Conservation (phyloP, 139 green algal genomes). For the Chlorella sp. region DNA sequence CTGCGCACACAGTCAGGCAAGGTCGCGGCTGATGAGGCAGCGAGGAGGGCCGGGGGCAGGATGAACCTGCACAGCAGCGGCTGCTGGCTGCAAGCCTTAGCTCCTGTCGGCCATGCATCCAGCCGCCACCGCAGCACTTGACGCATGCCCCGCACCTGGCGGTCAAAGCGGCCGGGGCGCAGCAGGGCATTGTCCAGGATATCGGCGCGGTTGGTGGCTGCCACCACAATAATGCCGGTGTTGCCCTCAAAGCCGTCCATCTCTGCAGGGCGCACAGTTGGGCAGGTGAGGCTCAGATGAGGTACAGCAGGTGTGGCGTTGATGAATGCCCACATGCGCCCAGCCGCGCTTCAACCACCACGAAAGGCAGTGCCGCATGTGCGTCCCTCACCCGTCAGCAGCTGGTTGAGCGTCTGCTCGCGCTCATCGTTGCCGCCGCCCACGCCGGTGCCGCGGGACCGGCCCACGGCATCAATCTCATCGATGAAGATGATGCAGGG, state of each 20-base stretch:
- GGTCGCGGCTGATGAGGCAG: too few species aligned
- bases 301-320: too few species aligned
- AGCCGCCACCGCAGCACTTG: too few species aligned
- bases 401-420: constrained; percentile 99
- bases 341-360: too few species aligned
- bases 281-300: too few species aligned
- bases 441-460: constrained; percentile 49
- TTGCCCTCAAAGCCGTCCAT: constrained; percentile 99
- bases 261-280: constrained; percentile 60
- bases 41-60: too few species aligned
- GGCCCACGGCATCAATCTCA: constrained; percentile 99
- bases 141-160: constrained; percentile 74
- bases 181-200: constrained; percentile 98
- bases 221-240: constrained; percentile 96
- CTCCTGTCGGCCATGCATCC: too few species aligned
- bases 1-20: constrained; percentile 46
- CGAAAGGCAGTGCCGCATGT: too few species aligned
- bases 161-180: constrained; percentile 97
- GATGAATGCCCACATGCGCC: not conserved
- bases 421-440: constrained; percentile 99
- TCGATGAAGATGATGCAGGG: constrained; percentile 99
- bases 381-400: constrained; percentile 81
- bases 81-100: too few species aligned
- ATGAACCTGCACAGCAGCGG: too few species aligned
- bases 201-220: constrained; percentile 98